phyloP scores from a whole-genome alignment of 2,329 filamentous ascomycete genomes.

The Zalaria obscura region DNA sequence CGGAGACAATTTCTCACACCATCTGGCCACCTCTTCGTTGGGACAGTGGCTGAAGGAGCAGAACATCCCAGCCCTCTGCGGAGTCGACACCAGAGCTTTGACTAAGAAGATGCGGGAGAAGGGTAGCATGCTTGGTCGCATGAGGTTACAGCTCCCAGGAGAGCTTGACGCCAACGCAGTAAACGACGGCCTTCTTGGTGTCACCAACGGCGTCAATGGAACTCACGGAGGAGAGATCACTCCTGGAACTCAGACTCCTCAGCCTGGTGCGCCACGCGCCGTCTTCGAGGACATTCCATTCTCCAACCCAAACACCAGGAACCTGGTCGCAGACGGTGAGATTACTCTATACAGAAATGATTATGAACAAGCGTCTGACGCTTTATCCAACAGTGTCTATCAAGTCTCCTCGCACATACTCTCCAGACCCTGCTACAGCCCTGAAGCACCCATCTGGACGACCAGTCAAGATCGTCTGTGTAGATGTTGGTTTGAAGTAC shows the following conservation, averaged over 20 bases:
- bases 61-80: constrained; percentile 84
- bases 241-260: no score
- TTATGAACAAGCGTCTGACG: constrained; percentile 5
- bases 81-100: constrained; percentile 81
- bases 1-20: constrained; percentile 91
- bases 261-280: neutral
- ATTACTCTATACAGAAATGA: constrained; percentile 4
- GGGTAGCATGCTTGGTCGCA: constrained; percentile 88
- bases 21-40: constrained; percentile 77
- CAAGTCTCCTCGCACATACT: constrained; percentile 72
- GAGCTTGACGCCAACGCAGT: constrained; percentile 27
- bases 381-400: constrained; percentile 58
- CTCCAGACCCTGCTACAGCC: constrained; percentile 54
- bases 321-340: constrained; percentile 89
- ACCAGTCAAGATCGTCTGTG: constrained; percentile 71
- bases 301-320: constrained; percentile 83
- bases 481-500: constrained; percentile 97
- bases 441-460: constrained; percentile 82
- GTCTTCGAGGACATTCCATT: constrained; percentile 71
- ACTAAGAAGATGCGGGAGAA: constrained; percentile 90
- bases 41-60: constrained; percentile 95
- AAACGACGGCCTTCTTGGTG: constrained; percentile 15
- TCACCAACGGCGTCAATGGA: constrained; percentile 19
- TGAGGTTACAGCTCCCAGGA: constrained; percentile 56
- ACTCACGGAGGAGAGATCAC: constrained; percentile 10